A percentile compares a stretch with the other conserved stretches of the same genome.
Conservation (phyloP, 2,329 filamentous ascomycete genomes). For the Camptophora hylomeconis region DNA sequence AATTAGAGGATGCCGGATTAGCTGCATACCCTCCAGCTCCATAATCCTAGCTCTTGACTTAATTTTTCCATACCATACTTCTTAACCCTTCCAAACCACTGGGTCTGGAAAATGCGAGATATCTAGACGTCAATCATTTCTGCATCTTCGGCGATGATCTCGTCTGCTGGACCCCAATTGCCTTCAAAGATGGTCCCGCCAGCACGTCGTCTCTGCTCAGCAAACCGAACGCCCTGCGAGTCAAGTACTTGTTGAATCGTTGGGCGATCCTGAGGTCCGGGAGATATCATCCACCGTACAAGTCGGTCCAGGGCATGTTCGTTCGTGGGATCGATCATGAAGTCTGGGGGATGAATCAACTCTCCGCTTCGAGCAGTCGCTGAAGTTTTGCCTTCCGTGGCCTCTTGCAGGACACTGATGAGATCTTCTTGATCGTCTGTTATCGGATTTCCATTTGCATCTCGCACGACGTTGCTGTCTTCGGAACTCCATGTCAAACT, state of each 20-base stretch:
- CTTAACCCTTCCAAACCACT: too few species aligned
- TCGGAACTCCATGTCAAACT: slow-evolving; percentile 70
- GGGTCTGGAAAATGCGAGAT: too few species aligned
- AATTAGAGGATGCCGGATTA: too few species aligned
- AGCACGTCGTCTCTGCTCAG: slow-evolving; percentile 60
- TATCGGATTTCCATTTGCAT: slow-evolving; percentile 59
- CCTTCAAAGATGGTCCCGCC: slow-evolving; percentile 95
- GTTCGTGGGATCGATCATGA: slow-evolving; percentile 72
- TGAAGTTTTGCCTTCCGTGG: slow-evolving; percentile 20
- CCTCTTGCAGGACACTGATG: slow-evolving; percentile 19
- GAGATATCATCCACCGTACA: slow-evolving; percentile 77
- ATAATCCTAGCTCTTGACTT: too few species aligned
- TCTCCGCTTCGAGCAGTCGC: slow-evolving; percentile 37
- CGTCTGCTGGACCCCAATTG: slow-evolving; percentile 74
- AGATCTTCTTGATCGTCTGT: slow-evolving; percentile 28
- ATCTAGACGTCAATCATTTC: slow-evolving; percentile 54
- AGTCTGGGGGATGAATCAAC: slow-evolving; percentile 59
- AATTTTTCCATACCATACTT: too few species aligned
- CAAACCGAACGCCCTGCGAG: slow-evolving; percentile 66
- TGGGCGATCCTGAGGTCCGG: slow-evolving; percentile 60
- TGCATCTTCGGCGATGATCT: slow-evolving; percentile 43
- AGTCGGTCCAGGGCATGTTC: slow-evolving; percentile 67
- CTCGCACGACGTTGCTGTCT: slow-evolving; percentile 56
- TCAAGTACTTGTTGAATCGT: slow-evolving; percentile 59
- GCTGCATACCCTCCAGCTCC: too few species aligned